Evolutionary conservation across 164 flowering plant species (phyloP).

Genomic region (Sedum album): DNA sequence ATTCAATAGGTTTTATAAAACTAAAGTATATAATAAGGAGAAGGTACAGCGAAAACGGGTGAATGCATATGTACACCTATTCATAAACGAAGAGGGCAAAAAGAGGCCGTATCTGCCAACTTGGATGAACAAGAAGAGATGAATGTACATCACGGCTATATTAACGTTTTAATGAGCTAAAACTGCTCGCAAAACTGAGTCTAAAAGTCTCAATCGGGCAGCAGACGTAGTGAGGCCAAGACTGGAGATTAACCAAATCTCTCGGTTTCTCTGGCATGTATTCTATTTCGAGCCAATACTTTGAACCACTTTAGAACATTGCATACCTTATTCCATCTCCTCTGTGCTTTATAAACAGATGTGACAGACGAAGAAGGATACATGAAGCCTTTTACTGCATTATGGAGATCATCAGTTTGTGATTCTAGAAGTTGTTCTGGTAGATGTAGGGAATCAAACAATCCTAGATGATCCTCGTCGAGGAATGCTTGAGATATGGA

Average conservation of each 20-base stretch:
- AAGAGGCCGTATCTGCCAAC: background rate
- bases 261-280: background rate
- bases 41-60: background rate
- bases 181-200: conserved; percentile 16
- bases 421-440: background rate
- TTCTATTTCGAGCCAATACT: conserved; percentile 6
- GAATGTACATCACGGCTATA: no score
- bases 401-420: background rate
- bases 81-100: background rate
- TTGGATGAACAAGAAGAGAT: background rate
- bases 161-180: background rate
- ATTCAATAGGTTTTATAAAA: no score
- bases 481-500: background rate
- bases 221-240: conserved; percentile 9
- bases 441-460: background rate
- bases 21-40: no score
- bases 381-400: background rate
- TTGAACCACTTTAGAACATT: conserved; percentile 8
- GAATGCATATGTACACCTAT: background rate
- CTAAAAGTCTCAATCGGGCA: conserved; percentile 14
- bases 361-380: background rate
- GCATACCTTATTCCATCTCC: conserved; percentile 10
- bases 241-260: conserved; percentile 2
- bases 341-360: conserved; percentile 7
- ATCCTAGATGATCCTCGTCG: background rate